These are phyloP conservation scores for Hirsutella thompsonii DNA, from an alignment of 2,329 filamentous ascomycete species.

Conservation along the genomic window DNA sequence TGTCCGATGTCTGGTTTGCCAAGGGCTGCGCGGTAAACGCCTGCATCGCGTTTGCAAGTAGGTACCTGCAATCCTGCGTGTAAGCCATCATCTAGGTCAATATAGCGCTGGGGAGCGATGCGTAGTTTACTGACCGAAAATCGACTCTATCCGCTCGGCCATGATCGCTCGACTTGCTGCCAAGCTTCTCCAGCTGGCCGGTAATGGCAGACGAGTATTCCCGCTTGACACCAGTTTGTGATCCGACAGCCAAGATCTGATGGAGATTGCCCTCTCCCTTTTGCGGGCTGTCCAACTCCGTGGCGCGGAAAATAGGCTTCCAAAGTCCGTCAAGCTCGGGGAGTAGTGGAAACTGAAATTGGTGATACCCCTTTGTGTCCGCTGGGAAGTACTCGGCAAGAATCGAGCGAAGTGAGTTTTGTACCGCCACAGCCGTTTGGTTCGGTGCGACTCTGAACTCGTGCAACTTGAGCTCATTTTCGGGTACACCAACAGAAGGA, in stretches of 20 bases:
- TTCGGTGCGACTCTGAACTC: conserved; percentile 27
- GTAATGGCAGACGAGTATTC: conserved; percentile 35
- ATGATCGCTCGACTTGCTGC: conserved; percentile 32
- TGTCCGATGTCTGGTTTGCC: conserved; percentile 35
- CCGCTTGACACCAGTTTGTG: conserved; percentile 38
- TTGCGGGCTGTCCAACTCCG: conserved; percentile 14
- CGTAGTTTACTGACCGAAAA: conserved; percentile 35
- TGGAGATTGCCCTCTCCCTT: conserved; percentile 29
- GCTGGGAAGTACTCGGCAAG: conserved; percentile 37
- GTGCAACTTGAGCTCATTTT: conserved; percentile 27
- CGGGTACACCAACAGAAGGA: conserved; percentile 11
- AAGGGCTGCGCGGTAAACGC: conserved; percentile 38
- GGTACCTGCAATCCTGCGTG: conserved; percentile 29
- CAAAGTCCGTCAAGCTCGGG: conserved; percentile 37
- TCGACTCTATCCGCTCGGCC: conserved; percentile 44
- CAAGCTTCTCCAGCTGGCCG: conserved; percentile 41
- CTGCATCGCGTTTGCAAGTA: conserved; percentile 49
- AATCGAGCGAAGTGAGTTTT: conserved; percentile 43
- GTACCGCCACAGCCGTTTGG: conserved; percentile 37
- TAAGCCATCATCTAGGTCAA: too few relatives aligned
- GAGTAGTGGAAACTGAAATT: conserved; percentile 32
- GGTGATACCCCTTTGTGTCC: conserved; percentile 30
- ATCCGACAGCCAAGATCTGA: conserved; percentile 47
- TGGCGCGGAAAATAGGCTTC: conserved; percentile 35
- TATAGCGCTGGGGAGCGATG: too few relatives aligned